Evolutionary conservation across 495 filamentous ascomycete species (phyloP).

Genomic region (Xylaria castorea): DNA sequence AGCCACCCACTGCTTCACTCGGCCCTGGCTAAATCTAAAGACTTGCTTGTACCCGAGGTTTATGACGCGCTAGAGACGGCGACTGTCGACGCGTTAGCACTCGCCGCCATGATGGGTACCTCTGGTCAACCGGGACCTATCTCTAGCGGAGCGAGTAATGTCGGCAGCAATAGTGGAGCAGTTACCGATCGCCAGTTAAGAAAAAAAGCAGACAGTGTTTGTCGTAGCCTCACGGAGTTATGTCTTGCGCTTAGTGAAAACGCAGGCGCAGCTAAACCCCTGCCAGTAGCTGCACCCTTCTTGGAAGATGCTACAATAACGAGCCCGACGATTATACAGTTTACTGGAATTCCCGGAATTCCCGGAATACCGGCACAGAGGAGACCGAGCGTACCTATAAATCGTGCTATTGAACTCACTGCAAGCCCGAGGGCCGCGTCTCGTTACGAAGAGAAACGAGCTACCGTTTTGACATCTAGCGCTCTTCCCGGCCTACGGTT

Average conservation of each 20-base stretch:
- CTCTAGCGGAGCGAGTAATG: conserved; percentile 66
- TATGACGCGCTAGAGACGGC: conserved; percentile 84
- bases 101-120: conserved; percentile 76
- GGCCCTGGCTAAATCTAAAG: conserved; percentile 78
- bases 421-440: conserved; percentile 69
- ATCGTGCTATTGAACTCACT: conserved; percentile 43
- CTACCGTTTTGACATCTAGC: conserved; percentile 62
- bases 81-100: conserved; percentile 76
- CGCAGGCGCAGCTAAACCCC: conserved; percentile 41
- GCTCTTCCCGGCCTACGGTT: conserved; percentile 49
- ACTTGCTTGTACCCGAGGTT: conserved; percentile 69
- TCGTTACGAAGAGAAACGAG: conserved; percentile 75
- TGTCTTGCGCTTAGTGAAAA: conserved; percentile 82
- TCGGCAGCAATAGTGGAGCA: conserved; percentile 61
- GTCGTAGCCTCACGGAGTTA: conserved; percentile 89
- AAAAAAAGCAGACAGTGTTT: conserved; percentile 90
- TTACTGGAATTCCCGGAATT: conserved; percentile 45
- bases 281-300: conserved; percentile 39
- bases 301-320: conserved; percentile 38
- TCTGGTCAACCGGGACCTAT: conserved; percentile 66
- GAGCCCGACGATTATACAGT: conserved; percentile 48
- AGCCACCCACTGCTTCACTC: conserved; percentile 80
- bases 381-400: conserved; percentile 44
- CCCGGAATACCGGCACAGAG: conserved; percentile 41
- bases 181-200: conserved; percentile 82